Percentiles rank a stretch among this genome's conserved stretches.
These are phyloP conservation scores for Nepenthes mirabilis DNA, from an alignment of 148 eudicot species.

Conservation along the genomic window DNA sequence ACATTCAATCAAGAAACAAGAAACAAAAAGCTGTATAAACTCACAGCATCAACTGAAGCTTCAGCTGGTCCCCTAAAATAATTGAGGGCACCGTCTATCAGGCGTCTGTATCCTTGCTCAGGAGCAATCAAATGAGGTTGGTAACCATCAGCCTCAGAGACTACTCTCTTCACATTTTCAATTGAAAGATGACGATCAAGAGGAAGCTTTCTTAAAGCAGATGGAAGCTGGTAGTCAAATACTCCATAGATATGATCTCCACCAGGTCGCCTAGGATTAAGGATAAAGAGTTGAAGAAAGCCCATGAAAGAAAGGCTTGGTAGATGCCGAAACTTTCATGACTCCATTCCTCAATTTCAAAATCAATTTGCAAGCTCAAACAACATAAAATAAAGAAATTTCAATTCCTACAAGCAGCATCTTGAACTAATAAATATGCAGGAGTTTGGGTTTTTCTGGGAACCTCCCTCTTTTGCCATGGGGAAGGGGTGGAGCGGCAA, in stretches of 20 bases:
- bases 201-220: slow-evolving; percentile 57
- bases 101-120: slow-evolving; percentile 77
- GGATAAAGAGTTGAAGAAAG: not conserved
- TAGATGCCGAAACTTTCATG: no score
- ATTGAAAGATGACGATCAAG: slow-evolving; percentile 57
- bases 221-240: slow-evolving; percentile 61
- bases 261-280: slow-evolving; percentile 53
- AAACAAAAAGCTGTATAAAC: slow-evolving; percentile 5
- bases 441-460: no score
- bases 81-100: slow-evolving; percentile 56
- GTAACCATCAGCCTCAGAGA: slow-evolving; percentile 81
- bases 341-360: no score
- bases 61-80: slow-evolving; percentile 62
- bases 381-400: no score
- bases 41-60: slow-evolving; percentile 78
- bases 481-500: no score
- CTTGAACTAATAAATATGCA: no score
- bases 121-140: slow-evolving; percentile 85
- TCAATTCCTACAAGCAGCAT: no score
- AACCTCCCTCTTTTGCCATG: no score
- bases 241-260: slow-evolving; percentile 60
- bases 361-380: no score
- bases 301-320: not conserved
- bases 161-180: slow-evolving; percentile 51
- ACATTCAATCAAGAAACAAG: not conserved